Evolutionary conservation across 345 rosid species (phyloP).

Genomic region (Populus deltoides): DNA sequence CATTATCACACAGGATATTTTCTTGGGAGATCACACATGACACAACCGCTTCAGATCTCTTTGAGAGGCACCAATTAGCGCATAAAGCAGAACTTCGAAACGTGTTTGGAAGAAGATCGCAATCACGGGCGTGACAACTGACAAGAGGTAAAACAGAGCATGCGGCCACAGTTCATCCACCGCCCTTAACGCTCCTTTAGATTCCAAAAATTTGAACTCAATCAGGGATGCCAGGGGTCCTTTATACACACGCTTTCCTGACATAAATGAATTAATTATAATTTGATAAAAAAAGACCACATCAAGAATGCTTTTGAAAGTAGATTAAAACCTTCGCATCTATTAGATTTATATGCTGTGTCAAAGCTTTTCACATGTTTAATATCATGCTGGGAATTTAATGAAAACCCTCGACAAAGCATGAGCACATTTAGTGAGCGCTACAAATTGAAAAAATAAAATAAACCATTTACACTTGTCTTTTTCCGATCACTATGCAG

Average conservation of each 20-base stretch:
- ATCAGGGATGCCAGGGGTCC: too few relatives aligned
- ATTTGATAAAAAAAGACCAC: too few relatives aligned
- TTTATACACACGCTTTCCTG: too few relatives aligned
- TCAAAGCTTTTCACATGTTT: background rate
- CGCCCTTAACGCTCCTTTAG: background rate
- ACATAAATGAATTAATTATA: too few relatives aligned
- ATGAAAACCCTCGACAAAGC: background rate
- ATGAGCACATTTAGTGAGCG: background rate
- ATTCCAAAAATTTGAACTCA: too few relatives aligned
- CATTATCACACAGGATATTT: too few relatives aligned
- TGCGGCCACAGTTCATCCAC: background rate
- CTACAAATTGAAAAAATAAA: background rate
- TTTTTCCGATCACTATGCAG: constrained; percentile 27
- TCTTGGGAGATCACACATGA: too few relatives aligned
- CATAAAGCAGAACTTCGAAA: background rate
- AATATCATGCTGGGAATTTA: background rate
- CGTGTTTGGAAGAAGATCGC: background rate
- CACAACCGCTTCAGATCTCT: too few relatives aligned
- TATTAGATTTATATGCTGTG: too few relatives aligned
- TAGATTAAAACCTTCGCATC: too few relatives aligned
- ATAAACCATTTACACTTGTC: background rate
- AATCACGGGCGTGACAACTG: background rate
- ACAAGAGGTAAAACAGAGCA: background rate
- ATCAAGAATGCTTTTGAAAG: too few relatives aligned
- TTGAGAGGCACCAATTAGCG: background rate